phyloP scores from a whole-genome alignment of 2,329 filamentous ascomycete genomes.

The Trichoderma atroviride region DNA sequence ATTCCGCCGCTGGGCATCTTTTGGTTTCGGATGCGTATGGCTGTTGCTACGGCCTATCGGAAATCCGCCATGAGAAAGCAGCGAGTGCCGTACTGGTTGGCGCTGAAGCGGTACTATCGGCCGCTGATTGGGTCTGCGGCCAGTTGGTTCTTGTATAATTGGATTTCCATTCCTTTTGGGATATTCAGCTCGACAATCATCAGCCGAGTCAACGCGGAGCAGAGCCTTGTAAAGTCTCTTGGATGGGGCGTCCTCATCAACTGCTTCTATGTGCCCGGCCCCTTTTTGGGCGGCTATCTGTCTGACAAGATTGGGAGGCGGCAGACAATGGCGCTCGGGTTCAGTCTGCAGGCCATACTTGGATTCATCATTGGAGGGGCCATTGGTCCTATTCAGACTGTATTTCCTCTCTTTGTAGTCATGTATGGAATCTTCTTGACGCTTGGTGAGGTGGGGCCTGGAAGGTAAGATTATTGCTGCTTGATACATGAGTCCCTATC shows the following conservation, averaged over 20 bases:
- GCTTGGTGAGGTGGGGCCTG: constrained; percentile 54
- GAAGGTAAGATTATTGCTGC: constrained; percentile 38
- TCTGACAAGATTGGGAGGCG: constrained; percentile 53
- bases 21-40: constrained; percentile 56
- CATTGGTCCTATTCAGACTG: constrained; percentile 45
- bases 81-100: constrained; percentile 50
- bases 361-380: constrained; percentile 56
- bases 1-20: constrained; percentile 54
- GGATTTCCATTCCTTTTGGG: constrained; percentile 57
- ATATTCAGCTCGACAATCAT: constrained; percentile 59
- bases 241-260: constrained; percentile 53
- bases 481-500: neutral
- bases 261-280: constrained; percentile 54
- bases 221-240: constrained; percentile 47
- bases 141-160: constrained; percentile 59
- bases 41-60: constrained; percentile 52
- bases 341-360: constrained; percentile 47
- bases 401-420: constrained; percentile 55
- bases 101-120: constrained; percentile 52
- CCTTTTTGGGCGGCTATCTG: constrained; percentile 51
- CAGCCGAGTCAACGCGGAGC: constrained; percentile 43
- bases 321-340: constrained; percentile 55
- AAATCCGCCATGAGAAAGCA: constrained; percentile 51
- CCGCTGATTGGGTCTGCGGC: constrained; percentile 51
- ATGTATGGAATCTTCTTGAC: constrained; percentile 55